phyloP scores from a whole-genome alignment of 2,329 filamentous ascomycete genomes.

The Colletotrichum musicola region DNA sequence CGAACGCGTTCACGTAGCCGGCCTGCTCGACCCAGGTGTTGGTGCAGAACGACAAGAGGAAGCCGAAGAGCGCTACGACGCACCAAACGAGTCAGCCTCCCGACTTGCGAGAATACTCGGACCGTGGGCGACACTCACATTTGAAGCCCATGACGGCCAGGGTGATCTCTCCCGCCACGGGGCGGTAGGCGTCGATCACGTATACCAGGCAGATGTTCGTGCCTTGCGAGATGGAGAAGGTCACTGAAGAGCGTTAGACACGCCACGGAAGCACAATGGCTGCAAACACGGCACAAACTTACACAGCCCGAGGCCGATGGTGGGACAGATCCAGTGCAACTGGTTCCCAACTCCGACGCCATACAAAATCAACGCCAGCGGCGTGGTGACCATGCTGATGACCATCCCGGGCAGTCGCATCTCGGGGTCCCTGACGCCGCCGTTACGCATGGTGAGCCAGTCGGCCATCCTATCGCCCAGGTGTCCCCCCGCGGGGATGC shows the following conservation, averaged over 20 bases:
- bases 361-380: constrained; percentile 59
- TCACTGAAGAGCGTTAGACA: constrained; percentile 52
- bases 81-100: constrained; percentile 28
- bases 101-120: no score
- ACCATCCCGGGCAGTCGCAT: constrained; percentile 69
- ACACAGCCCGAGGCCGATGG: constrained; percentile 66
- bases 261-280: not conserved
- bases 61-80: constrained; percentile 63
- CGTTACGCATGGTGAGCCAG: constrained; percentile 63
- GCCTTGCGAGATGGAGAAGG: constrained; percentile 67
- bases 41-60: constrained; percentile 70
- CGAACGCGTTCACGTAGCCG: constrained; percentile 65
- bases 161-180: constrained; percentile 67
- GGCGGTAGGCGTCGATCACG: constrained; percentile 68
- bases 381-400: constrained; percentile 64
- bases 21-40: constrained; percentile 66
- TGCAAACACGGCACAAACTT: constrained; percentile 44
- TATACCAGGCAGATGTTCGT: constrained; percentile 70
- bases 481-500: constrained; percentile 63
- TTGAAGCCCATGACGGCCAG: constrained; percentile 68
- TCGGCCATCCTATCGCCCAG: constrained; percentile 62
- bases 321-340: constrained; percentile 68
- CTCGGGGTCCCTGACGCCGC: constrained; percentile 69
- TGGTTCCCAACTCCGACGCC: constrained; percentile 61
- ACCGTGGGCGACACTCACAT: constrained; percentile 50